phyloP scores from a whole-genome alignment of 768 basidiomycete genomes.

The Roridomyces roridus region DNA sequence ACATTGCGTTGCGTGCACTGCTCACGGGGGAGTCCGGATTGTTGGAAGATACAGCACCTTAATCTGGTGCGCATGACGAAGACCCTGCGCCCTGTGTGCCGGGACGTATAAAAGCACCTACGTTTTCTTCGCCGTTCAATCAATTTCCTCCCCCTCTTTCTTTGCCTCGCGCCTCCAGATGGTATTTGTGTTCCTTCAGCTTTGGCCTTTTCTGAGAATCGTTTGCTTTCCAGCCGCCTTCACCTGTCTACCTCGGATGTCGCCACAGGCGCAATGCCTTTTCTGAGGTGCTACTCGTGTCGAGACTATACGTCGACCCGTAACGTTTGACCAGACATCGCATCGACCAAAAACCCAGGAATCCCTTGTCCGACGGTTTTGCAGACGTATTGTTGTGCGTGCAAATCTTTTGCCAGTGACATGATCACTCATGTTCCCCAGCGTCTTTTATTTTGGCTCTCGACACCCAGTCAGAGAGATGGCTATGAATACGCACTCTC shows the following conservation, averaged over 20 bases:
- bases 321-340: not conserved
- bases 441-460: not conserved
- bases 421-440: not conserved
- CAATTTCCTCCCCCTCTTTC: too few relatives aligned
- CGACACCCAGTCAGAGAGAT: constrained; percentile 3
- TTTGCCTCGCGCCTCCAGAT: not conserved
- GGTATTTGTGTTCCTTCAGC: not conserved
- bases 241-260: not conserved
- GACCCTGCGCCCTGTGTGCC: too few relatives aligned
- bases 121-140: too few relatives aligned
- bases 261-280: constrained; percentile 16
- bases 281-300: not conserved
- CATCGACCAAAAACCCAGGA: not conserved
- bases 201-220: not conserved
- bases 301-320: not conserved
- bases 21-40: too few relatives aligned
- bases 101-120: too few relatives aligned
- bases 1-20: too few relatives aligned
- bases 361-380: constrained; percentile 1
- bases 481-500: constrained; percentile 12
- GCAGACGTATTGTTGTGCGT: constrained; percentile 12
- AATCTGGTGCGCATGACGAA: too few relatives aligned
- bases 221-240: not conserved
- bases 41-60: too few relatives aligned
- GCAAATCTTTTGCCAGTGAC: not conserved